Percentiles rank a stretch among this genome's conserved stretches.
Conservation (phyloP, 805 yeast genomes). For the Pichia exigua region DNA sequence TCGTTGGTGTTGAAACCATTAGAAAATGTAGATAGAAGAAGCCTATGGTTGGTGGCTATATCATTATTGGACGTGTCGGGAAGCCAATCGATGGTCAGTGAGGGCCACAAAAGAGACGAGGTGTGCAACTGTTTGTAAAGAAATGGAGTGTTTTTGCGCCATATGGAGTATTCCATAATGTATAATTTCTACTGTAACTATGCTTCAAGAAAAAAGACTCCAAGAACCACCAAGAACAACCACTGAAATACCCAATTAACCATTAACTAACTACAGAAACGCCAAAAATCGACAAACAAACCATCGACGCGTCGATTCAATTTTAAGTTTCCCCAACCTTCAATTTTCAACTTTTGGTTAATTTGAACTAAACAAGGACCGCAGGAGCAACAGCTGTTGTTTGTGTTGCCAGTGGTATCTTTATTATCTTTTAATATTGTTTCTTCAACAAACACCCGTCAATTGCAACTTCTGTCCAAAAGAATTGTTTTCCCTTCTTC, state of each 20-base stretch:
- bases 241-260: background rate
- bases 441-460: background rate
- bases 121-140: conserved; percentile 48
- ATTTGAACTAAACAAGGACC: background rate
- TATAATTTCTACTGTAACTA: too few species aligned
- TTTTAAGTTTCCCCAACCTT: too few species aligned
- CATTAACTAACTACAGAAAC: background rate
- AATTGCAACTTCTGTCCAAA: background rate
- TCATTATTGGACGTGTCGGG: conserved; percentile 35
- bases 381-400: too few species aligned
- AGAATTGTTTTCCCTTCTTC: background rate
- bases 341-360: too few species aligned
- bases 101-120: conserved; percentile 56
- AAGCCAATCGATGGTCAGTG: conserved; percentile 51
- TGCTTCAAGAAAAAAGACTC: background rate
- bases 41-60: conserved; percentile 24
- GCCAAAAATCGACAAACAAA: background rate
- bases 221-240: background rate
- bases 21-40: conserved; percentile 59
- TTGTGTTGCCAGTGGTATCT: too few species aligned
- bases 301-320: background rate
- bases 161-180: conserved; percentile 32
- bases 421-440: background rate
- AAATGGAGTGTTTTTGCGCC: conserved; percentile 56
- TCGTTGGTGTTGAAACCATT: conserved; percentile 36